Conservation (phyloP, 345 rosid genomes). For the Capsella bursapastoris region DNA sequence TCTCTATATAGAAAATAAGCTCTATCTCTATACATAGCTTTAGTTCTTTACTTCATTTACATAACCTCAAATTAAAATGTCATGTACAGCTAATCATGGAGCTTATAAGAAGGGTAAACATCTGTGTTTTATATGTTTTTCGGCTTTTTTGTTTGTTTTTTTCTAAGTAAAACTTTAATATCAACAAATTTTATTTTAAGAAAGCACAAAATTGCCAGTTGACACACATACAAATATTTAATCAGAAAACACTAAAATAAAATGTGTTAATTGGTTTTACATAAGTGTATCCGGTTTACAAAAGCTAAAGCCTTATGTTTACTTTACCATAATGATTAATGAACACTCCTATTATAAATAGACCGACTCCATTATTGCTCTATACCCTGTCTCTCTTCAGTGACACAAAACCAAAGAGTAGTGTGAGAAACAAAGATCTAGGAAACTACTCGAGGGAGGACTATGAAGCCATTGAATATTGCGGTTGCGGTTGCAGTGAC, state of each 20-base stretch:
- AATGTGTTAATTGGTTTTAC: not conserved
- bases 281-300: not conserved
- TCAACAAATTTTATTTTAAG: not conserved
- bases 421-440: conserved; percentile 16
- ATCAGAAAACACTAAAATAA: no score
- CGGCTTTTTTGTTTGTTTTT: not conserved
- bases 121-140: not conserved
- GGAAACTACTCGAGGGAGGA: conserved; percentile 19
- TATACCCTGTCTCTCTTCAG: conserved; percentile 26
- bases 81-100: conserved; percentile 1
- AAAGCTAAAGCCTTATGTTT: not conserved
- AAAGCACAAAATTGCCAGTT: not conserved
- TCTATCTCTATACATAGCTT: not conserved
- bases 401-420: conserved; percentile 34
- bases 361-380: conserved; percentile 36
- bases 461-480: conserved; percentile 22
- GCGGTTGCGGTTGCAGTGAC: conserved; percentile 29
- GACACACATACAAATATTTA: not conserved
- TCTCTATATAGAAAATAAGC: not conserved
- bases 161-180: not conserved
- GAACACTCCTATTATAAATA: conserved; percentile 28
- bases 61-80: not conserved
- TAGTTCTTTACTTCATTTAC: conserved; percentile 21
- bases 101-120: not conserved
- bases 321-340: not conserved